These are phyloP conservation scores for Linnemannia hyalina DNA, from an alignment of 192 early-diverging fungal species.

Conservation along the genomic window DNA sequence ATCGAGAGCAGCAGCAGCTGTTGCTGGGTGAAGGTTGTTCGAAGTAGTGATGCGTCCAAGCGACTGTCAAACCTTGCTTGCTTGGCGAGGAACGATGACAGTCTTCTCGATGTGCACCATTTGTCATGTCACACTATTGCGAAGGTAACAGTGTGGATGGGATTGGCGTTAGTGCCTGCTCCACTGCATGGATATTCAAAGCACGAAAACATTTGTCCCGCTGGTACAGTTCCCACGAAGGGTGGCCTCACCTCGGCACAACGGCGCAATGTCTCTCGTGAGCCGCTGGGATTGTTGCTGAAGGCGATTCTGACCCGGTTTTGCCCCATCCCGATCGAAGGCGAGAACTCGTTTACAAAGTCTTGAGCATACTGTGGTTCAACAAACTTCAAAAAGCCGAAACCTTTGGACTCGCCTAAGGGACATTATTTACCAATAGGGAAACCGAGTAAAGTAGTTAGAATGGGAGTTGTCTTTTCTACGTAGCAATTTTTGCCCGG, in stretches of 20 bases:
- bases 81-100: constrained; percentile 33
- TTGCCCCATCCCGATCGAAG: constrained; percentile 38
- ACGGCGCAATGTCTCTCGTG: constrained; percentile 14
- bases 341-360: constrained; percentile 26
- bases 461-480: neutral
- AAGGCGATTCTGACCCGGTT: constrained; percentile 29
- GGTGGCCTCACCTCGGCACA: constrained; percentile 13
- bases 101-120: constrained; percentile 22
- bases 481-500: neutral
- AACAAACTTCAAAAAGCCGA: constrained; percentile 35
- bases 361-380: constrained; percentile 21
- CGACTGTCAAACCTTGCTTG: constrained; percentile 58
- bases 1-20: constrained; percentile 12
- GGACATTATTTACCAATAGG: neutral
- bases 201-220: neutral
- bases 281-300: constrained; percentile 40
- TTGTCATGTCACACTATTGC: constrained; percentile 27
- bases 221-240: neutral
- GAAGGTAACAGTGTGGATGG: neutral
- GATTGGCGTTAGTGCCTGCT: neutral
- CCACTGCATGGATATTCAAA: neutral
- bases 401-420: constrained; percentile 45
- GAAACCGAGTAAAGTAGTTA: neutral
- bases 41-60: constrained; percentile 31
- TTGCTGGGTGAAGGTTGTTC: constrained; percentile 12